A percentile compares a stretch with the other conserved stretches of the same genome.
phyloP scores from a whole-genome alignment of 2,329 filamentous ascomycete genomes.

The Acephala macrosclerotiorum region DNA sequence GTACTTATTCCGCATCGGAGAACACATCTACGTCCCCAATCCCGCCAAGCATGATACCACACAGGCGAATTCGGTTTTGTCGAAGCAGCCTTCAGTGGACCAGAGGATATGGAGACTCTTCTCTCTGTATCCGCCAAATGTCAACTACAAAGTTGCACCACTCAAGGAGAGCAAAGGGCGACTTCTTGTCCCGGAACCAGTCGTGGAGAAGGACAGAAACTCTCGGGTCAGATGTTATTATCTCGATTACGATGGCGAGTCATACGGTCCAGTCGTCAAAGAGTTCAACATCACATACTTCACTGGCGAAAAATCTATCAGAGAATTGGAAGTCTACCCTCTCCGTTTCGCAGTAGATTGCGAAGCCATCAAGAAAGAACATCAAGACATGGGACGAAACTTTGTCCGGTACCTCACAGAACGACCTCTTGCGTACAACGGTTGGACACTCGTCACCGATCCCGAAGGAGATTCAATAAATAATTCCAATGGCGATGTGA shows the following conservation, averaged over 20 bases:
- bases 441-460: constrained; percentile 20
- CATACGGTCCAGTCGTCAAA: constrained; percentile 11
- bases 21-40: constrained; percentile 1
- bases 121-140: background rate
- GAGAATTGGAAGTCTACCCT: constrained; percentile 24
- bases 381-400: constrained; percentile 12
- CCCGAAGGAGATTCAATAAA: constrained; percentile 7
- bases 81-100: background rate
- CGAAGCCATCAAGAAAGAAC: constrained; percentile 8
- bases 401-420: constrained; percentile 14
- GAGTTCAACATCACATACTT: constrained; percentile 17
- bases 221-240: constrained; percentile 17
- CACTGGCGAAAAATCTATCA: constrained; percentile 26
- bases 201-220: background rate
- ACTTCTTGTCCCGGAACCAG: background rate
- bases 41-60: background rate
- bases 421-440: constrained; percentile 22
- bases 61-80: background rate
- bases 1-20: background rate
- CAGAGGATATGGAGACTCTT: constrained; percentile 3
- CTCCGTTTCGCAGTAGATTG: constrained; percentile 21
- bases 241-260: constrained; percentile 21
- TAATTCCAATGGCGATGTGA: constrained; percentile 4
- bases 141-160: background rate
- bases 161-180: background rate